phyloP scores from a whole-genome alignment of 2,329 filamentous ascomycete species.

The Endocalyx cinctus region DNA sequence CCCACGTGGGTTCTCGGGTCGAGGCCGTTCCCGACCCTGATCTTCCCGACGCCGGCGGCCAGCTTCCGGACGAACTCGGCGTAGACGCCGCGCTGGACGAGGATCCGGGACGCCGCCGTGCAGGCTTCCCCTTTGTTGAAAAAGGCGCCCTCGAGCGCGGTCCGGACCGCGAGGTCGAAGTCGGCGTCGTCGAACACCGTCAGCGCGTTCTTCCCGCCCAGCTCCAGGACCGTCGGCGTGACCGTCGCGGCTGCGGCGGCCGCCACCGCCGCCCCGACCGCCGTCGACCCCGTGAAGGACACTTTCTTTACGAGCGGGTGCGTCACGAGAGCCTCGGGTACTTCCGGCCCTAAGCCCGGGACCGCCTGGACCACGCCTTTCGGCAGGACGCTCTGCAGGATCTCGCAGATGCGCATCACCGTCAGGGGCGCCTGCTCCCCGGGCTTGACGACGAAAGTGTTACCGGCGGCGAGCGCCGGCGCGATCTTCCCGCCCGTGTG shows the following conservation, averaged over 20 bases:
- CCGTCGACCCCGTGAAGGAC: conserved; percentile 72
- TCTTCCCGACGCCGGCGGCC: conserved; percentile 46
- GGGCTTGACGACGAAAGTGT: conserved; percentile 5
- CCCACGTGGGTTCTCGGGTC: conserved; percentile 74
- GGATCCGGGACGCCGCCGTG: conserved; percentile 74
- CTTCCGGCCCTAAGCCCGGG: conserved; percentile 69
- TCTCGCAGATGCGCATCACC: conserved; percentile 3
- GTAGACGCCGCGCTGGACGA: conserved; percentile 79
- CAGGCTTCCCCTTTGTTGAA: conserved; percentile 60
- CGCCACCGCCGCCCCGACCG: conserved; percentile 40
- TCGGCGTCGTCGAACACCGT: conserved; percentile 73
- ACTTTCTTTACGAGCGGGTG: conserved; percentile 80
- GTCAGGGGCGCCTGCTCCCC: conserved; percentile 4
- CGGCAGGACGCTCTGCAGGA: conserved; percentile 2
- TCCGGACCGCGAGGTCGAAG: conserved; percentile 68
- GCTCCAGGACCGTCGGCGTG: conserved; percentile 75
- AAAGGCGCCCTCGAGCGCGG: conserved; percentile 66
- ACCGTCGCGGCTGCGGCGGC: conserved; percentile 66
- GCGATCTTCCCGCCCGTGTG: conserved; percentile 3
- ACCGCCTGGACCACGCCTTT: conserved; percentile 56
- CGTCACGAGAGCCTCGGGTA: conserved; percentile 66
- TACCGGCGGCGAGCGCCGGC: conserved; percentile 5
- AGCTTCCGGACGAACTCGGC: conserved; percentile 74
- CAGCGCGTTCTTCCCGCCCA: conserved; percentile 74
- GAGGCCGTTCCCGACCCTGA: conserved; percentile 80